phyloP scores from a whole-genome alignment of 345 rosid genomes.

The Laguncularia racemosa region DNA sequence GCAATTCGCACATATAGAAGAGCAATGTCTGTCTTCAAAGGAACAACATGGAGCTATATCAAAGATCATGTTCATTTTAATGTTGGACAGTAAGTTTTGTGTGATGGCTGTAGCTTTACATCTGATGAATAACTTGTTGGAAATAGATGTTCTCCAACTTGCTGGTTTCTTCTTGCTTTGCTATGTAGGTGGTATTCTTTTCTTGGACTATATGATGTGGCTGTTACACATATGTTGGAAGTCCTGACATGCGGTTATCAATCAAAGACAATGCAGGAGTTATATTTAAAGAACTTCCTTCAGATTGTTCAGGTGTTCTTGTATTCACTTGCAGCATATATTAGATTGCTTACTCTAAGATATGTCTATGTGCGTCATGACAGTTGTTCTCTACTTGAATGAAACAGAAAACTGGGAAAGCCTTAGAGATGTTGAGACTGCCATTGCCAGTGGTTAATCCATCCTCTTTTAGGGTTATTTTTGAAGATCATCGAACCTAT shows the following conservation, averaged over 20 bases:
- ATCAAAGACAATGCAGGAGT: conserved; percentile 85
- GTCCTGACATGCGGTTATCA: conserved; percentile 81
- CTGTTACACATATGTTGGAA: conserved; percentile 69
- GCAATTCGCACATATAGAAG: conserved; percentile 88
- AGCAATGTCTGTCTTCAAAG: conserved; percentile 79
- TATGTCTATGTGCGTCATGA: too few species aligned
- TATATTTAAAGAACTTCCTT: conserved; percentile 75
- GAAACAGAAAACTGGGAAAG: conserved; percentile 76
- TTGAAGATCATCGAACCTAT: conserved; percentile 92
- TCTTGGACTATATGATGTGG: conserved; percentile 89
- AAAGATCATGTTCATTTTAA: conserved; percentile 94
- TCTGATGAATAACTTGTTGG: neutral
- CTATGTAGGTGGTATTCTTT: conserved; percentile 72
- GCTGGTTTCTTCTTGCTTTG: too few species aligned
- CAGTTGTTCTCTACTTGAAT: conserved; percentile 10
- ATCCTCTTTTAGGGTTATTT: conserved; percentile 74
- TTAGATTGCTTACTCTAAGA: neutral
- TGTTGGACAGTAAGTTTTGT: conserved; percentile 79
- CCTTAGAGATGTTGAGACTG: conserved; percentile 66
- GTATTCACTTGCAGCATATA: too few species aligned
- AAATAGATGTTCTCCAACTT: neutral
- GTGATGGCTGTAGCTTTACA: too few species aligned
- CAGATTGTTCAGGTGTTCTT: conserved; percentile 61
- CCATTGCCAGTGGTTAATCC: conserved; percentile 70
- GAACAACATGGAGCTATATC: conserved; percentile 83